Evolutionary conservation across 202 grass and related monocot genomes (phyloP).

Genomic region (Alloteropsis angusta): DNA sequence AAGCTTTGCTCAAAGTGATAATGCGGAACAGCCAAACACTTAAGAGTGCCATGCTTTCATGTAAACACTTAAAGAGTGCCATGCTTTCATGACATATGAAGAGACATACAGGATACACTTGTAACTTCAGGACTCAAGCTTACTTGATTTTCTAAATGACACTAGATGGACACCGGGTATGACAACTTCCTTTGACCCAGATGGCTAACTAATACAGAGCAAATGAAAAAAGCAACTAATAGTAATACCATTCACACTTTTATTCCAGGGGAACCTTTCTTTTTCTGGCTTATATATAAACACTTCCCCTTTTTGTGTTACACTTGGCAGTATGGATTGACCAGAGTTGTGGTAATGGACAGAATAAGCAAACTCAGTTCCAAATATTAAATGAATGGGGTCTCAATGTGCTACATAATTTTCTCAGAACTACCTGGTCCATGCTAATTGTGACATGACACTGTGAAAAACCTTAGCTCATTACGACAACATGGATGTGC

Average conservation of each 20-base stretch:
- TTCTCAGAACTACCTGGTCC: not conserved
- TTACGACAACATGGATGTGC: not conserved
- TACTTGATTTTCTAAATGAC: not conserved
- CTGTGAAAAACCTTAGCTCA: constrained; percentile 8
- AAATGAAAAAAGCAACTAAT: not conserved
- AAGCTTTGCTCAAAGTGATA: not conserved
- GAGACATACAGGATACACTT: not conserved
- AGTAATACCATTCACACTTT: not conserved
- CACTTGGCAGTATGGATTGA: not conserved
- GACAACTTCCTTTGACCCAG: not conserved
- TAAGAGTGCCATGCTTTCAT: not conserved
- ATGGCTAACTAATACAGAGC: not conserved
- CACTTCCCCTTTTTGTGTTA: not conserved
- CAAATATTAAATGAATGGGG: not conserved
- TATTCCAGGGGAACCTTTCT: not conserved
- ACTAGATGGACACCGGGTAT: not conserved
- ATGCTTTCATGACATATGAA: not conserved
- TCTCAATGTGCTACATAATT: not conserved
- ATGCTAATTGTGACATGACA: not conserved
- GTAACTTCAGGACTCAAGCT: not conserved
- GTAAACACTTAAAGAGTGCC: not conserved
- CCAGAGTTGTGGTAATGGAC: not conserved
- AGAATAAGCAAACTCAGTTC: not conserved
- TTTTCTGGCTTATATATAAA: not conserved
- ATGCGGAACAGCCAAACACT: not conserved